Percentiles rank a stretch among this genome's conserved stretches.
Evolutionary conservation across 371 early-diverging fungal species (phyloP).

Genomic region (Nematocida ausubeli): DNA sequence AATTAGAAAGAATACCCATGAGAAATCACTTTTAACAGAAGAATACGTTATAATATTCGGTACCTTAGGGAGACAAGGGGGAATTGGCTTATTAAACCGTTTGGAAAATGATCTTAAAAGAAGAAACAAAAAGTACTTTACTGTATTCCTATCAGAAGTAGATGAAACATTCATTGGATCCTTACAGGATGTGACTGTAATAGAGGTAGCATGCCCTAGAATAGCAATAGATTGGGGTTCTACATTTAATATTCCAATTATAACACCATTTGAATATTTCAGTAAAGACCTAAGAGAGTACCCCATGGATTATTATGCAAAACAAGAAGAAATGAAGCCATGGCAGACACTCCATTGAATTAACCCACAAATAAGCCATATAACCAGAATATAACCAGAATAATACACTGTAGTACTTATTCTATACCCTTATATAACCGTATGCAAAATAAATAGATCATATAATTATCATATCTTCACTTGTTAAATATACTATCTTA

Average conservation of each 20-base stretch:
- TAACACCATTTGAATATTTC: constrained; percentile 90
- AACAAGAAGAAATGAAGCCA: constrained; percentile 51
- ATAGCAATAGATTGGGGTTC: constrained; percentile 98
- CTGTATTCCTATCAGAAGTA: constrained; percentile 64
- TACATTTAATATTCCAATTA: constrained; percentile 81
- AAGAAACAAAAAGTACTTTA: constrained; percentile 72
- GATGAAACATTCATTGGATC: constrained; percentile 65
- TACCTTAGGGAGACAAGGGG: constrained; percentile 95
- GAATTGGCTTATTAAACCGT: constrained; percentile 76
- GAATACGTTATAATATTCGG: constrained; percentile 83
- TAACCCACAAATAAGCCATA: too few relatives aligned
- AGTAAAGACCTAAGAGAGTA: constrained; percentile 68
- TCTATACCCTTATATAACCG: too few relatives aligned
- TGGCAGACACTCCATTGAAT: constrained; percentile 55
- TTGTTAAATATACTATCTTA: too few relatives aligned
- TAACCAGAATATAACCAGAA: too few relatives aligned
- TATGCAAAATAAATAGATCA: too few relatives aligned
- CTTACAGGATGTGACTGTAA: constrained; percentile 70
- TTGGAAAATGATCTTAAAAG: constrained; percentile 54
- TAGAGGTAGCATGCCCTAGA: constrained; percentile 93
- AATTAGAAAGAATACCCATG: constrained; percentile 73
- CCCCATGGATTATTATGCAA: constrained; percentile 67
- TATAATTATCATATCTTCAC: too few relatives aligned
- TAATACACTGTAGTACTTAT: too few relatives aligned
- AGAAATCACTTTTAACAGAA: constrained; percentile 67